These are phyloP conservation scores for Neurospora tetraspora DNA, from an alignment of 495 filamentous ascomycete genomes.

Conservation along the genomic window DNA sequence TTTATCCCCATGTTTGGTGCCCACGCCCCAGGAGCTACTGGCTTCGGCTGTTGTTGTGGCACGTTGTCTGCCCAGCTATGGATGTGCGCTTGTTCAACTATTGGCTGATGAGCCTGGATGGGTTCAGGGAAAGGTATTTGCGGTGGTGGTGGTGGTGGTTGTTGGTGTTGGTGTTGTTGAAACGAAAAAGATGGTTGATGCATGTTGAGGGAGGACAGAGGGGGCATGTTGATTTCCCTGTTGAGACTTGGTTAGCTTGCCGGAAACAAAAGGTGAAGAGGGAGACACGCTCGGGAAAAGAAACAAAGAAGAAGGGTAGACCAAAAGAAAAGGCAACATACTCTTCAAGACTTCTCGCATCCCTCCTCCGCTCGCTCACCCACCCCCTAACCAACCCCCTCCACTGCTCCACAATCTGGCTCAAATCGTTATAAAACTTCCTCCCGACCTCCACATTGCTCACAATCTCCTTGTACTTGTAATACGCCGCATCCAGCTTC, in stretches of 20 bases:
- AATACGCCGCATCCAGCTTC: slow-evolving; percentile 80
- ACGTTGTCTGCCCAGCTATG: slow-evolving; percentile 40
- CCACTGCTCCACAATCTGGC: slow-evolving; percentile 63
- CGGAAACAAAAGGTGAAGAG: too few species aligned
- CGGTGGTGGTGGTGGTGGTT: slow-evolving; percentile 2
- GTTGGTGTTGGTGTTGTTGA: not conserved
- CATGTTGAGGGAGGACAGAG: slow-evolving; percentile 34
- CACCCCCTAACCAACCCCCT: slow-evolving; percentile 71
- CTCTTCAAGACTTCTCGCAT: slow-evolving; percentile 70
- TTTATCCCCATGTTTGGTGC: slow-evolving; percentile 70
- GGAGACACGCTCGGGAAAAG: not conserved
- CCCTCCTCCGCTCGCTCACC: slow-evolving; percentile 66
- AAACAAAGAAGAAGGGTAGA: not conserved
- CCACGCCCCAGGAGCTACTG: slow-evolving; percentile 53
- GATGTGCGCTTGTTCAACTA: slow-evolving; percentile 32
- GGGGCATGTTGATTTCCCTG: slow-evolving; percentile 42
- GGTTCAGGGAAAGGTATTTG: slow-evolving; percentile 8
- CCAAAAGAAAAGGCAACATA: slow-evolving; percentile 30
- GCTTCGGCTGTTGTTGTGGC: slow-evolving; percentile 42
- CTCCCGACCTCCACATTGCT: slow-evolving; percentile 78
- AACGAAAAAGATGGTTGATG: not conserved
- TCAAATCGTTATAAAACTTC: slow-evolving; percentile 96
- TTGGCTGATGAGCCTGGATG: slow-evolving; percentile 17
- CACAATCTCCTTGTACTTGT: slow-evolving; percentile 91
- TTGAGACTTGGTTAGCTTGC: not conserved